phyloP scores from a whole-genome alignment of 139 green algal genomes.

The Closterium sp. region DNA sequence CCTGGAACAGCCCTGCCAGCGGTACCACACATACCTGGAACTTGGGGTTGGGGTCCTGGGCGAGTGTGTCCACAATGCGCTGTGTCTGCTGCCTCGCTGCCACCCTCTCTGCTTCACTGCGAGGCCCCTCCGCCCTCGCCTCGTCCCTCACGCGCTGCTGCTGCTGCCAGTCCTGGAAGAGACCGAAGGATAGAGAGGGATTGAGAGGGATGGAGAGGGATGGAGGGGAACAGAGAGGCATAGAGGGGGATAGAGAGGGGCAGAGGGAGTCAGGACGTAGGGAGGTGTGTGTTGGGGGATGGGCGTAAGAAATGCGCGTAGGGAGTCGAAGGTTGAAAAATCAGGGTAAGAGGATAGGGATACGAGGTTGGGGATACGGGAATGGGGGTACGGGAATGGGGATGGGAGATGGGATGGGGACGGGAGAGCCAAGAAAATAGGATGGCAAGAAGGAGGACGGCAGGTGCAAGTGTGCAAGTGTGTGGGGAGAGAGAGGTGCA shows the following conservation, averaged over 20 bases:
- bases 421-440: not conserved
- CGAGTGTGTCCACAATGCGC: slow-evolving; percentile 35
- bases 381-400: not conserved
- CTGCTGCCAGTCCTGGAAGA: not conserved
- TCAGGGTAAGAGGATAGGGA: no score
- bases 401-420: not conserved
- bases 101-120: slow-evolving; percentile 2
- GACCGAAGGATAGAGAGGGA: no score
- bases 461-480: not conserved
- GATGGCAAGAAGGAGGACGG: not conserved
- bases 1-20: not conserved
- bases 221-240: not conserved
- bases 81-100: slow-evolving; percentile 43
- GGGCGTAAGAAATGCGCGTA: no score
- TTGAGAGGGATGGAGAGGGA: not conserved
- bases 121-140: slow-evolving; percentile 12
- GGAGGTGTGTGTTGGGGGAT: no score
- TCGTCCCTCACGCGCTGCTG: not conserved
- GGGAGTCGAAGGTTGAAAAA: no score
- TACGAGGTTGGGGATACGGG: no score
- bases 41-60: not conserved
- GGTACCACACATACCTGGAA: not conserved
- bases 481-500: not conserved
- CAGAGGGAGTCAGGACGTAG: no score
- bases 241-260: no score